phyloP scores from a whole-genome alignment of 1,284 basidiomycete species.

The Somion occarium region DNA sequence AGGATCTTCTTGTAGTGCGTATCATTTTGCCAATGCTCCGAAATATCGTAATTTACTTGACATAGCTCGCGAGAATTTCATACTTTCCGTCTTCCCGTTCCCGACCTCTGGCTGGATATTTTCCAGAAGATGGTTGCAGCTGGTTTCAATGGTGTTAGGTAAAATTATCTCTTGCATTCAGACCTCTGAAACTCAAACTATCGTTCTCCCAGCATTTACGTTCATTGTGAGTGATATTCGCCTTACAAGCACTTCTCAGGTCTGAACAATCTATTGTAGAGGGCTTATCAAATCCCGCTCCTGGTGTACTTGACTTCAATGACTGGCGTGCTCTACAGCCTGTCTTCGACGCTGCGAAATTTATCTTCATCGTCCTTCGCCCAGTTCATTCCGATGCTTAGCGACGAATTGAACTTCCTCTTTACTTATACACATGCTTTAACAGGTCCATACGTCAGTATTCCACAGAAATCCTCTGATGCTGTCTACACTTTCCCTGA shows the following conservation, averaged over 20 bases:
- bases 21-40: conserved; percentile 12
- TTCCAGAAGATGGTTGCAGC: conserved; percentile 78
- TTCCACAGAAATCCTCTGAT: conserved; percentile 64
- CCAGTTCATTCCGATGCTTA: no score
- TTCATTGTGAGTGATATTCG: conserved; percentile 39
- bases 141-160: conserved; percentile 66
- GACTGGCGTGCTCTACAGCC: conserved; percentile 68
- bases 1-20: conserved; percentile 13
- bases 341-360: conserved; percentile 43
- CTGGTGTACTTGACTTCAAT: conserved; percentile 66
- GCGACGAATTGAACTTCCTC: conserved; percentile 22
- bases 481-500: conserved; percentile 56
- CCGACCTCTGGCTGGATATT: conserved; percentile 76
- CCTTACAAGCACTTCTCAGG: background rate
- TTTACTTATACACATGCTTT: background rate
- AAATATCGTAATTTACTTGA: background rate
- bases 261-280: conserved; percentile 11
- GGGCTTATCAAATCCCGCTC: conserved; percentile 71
- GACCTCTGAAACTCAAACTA: background rate
- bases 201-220: conserved; percentile 59
- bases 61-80: conserved; percentile 72
- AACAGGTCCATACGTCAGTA: background rate
- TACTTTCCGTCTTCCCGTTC: conserved; percentile 76
- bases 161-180: background rate
- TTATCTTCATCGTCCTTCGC: conserved; percentile 41